Evolutionary conservation across 2,329 filamentous ascomycete genomes (phyloP).

Genomic region (Fusarium cyanostomum): DNA sequence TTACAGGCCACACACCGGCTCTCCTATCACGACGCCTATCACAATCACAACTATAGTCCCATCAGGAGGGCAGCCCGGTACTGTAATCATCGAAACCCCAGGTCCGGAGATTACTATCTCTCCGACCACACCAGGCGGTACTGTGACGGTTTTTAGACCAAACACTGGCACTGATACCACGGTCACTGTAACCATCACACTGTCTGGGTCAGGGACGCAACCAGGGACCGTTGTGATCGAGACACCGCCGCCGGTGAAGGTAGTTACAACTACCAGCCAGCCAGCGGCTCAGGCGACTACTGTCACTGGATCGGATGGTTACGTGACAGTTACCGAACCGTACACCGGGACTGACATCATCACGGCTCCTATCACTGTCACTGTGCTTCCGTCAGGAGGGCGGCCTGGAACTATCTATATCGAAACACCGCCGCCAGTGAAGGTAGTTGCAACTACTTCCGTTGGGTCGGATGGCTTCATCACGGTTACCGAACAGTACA

Average conservation of each 20-base stretch:
- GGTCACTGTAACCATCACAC: conserved; percentile 15
- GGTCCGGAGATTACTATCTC: conserved; percentile 18
- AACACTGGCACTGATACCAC: conserved; percentile 16
- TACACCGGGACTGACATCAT: conserved; percentile 18
- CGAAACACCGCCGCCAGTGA: conserved; percentile 23
- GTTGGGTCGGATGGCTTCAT: conserved; percentile 15
- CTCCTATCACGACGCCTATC: conserved; percentile 20
- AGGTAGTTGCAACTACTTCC: conserved; percentile 12
- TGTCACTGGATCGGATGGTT: conserved; percentile 5
- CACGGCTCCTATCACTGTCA: conserved; percentile 26
- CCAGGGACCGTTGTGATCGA: conserved; percentile 20
- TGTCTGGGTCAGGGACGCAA: conserved; percentile 9
- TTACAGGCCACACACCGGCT: conserved; percentile 24
- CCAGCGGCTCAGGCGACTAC: not conserved
- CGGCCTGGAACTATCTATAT: conserved; percentile 26
- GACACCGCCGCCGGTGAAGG: conserved; percentile 19
- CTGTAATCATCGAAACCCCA: conserved; percentile 30
- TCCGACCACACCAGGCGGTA: conserved; percentile 11
- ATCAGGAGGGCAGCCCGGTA: conserved; percentile 28
- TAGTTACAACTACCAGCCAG: conserved; percentile 4
- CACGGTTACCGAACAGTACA: not conserved
- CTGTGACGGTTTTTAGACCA: conserved; percentile 25
- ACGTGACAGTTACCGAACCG: conserved; percentile 3
- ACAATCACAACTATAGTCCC: conserved; percentile 25
- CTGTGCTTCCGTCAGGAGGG: conserved; percentile 14